A percentile compares a stretch with the other conserved stretches of the same genome.
phyloP scores from a whole-genome alignment of 2,329 filamentous ascomycete genomes.

The Orbilia blumenaviensis region DNA sequence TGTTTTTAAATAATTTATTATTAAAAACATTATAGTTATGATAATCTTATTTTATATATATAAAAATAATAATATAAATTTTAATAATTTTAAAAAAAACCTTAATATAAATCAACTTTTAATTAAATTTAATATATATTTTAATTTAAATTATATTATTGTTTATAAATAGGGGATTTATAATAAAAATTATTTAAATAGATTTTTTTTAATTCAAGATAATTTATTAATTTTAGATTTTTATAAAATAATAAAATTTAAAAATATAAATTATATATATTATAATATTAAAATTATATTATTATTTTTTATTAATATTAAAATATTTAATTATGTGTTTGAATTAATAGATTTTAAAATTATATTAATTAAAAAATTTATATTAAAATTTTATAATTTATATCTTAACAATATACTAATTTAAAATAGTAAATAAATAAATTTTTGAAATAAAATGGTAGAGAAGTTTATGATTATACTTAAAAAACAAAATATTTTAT shows the following conservation, averaged over 20 bases:
- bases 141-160: too few relatives aligned
- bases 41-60: too few relatives aligned
- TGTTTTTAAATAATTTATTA: too few relatives aligned
- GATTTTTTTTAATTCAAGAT: background rate
- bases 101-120: background rate
- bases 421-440: background rate
- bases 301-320: background rate
- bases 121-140: too few relatives aligned
- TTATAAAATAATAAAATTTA: background rate
- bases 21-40: too few relatives aligned
- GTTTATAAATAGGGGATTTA: background rate
- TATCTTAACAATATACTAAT: background rate
- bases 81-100: background rate
- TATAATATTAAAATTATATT: background rate
- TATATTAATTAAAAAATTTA: constrained; percentile 3
- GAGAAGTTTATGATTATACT: background rate
- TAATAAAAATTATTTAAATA: background rate
- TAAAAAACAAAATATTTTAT: background rate
- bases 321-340: background rate
- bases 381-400: constrained; percentile 1
- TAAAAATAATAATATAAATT: background rate
- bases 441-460: constrained; percentile 5
- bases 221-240: background rate
- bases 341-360: background rate
- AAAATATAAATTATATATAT: background rate